A percentile compares a stretch with the other conserved stretches of the same genome.
Evolutionary conservation across 768 basidiomycete genomes (phyloP).

Genomic region (Asterophora lycoperdoides): DNA sequence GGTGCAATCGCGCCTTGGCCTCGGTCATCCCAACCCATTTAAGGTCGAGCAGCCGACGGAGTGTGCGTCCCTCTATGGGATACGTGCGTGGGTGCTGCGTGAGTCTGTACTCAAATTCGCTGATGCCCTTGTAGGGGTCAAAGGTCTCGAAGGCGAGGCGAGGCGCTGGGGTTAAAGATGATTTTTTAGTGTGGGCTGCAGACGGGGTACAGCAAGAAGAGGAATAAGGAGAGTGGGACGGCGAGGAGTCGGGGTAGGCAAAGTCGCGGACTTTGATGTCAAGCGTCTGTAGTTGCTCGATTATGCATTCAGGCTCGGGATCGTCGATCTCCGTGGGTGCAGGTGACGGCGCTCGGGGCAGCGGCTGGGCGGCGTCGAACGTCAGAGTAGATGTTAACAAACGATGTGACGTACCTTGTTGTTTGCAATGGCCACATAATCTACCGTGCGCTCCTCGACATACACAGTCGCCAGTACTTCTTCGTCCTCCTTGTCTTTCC

Average conservation of each 20-base stretch:
- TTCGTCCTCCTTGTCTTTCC: too few relatives aligned
- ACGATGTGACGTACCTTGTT: neutral
- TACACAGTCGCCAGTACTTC: slow-evolving; percentile 1
- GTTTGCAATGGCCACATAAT: neutral
- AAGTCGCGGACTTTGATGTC: slow-evolving; percentile 42
- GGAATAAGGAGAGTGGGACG: slow-evolving; percentile 6
- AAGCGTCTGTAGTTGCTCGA: slow-evolving; percentile 19
- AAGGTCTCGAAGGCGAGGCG: slow-evolving; percentile 29
- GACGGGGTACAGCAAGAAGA: neutral
- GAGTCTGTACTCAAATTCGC: slow-evolving; percentile 39
- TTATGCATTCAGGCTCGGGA: slow-evolving; percentile 32
- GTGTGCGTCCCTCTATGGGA: slow-evolving; percentile 34
- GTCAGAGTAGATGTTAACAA: too few relatives aligned
- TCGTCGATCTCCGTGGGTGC: slow-evolving; percentile 35
- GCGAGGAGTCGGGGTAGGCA: slow-evolving; percentile 23
- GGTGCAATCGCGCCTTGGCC: slow-evolving; percentile 23
- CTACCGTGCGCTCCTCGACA: neutral
- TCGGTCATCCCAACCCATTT: slow-evolving; percentile 37
- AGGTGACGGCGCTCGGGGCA: slow-evolving; percentile 25
- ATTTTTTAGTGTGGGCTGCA: too few relatives aligned
- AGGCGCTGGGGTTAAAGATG: slow-evolving; percentile 5
- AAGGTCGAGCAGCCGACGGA: slow-evolving; percentile 35
- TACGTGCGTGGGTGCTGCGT: slow-evolving; percentile 22
- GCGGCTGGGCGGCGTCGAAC: too few relatives aligned
- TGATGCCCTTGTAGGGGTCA: slow-evolving; percentile 33